phyloP scores from a whole-genome alignment of 2,329 filamentous ascomycete species.

The Apiospora phragmitis region DNA sequence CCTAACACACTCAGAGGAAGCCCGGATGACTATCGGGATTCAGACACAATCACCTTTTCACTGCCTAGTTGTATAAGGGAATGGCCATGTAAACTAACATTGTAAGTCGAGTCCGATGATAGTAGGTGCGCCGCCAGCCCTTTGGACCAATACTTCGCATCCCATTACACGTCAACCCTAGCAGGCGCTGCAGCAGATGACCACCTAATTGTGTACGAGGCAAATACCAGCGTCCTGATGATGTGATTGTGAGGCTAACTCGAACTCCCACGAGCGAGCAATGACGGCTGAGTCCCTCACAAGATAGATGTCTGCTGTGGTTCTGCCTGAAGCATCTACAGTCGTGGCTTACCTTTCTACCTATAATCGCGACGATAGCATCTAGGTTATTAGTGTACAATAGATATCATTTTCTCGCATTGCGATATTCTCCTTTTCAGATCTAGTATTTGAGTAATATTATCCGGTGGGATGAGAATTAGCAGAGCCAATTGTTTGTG shows the following conservation, averaged over 20 bases:
- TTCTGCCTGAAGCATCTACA: not conserved
- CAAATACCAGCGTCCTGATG: no score
- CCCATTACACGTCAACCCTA: no score
- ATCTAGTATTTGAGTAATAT: not conserved
- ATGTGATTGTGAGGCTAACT: no score
- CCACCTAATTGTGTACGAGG: no score
- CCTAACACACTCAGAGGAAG: not conserved
- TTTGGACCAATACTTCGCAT: no score
- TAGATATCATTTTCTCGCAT: not conserved
- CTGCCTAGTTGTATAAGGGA: not conserved
- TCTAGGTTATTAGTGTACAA: not conserved
- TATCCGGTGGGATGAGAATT: not conserved
- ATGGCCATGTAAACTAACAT: no score
- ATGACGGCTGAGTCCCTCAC: not conserved
- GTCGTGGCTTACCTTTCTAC: not conserved
- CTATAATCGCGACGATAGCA: not conserved
- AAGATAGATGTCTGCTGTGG: not conserved
- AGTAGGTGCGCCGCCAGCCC: no score
- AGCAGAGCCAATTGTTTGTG: not conserved
- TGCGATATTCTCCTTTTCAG: not conserved
- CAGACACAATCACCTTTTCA: not conserved
- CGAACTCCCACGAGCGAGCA: no score
- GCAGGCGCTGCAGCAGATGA: no score
- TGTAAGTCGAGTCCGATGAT: no score
- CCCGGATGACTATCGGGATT: not conserved